phyloP scores from a whole-genome alignment of 2,329 filamentous ascomycete species.

The Emmonsia crescens region DNA sequence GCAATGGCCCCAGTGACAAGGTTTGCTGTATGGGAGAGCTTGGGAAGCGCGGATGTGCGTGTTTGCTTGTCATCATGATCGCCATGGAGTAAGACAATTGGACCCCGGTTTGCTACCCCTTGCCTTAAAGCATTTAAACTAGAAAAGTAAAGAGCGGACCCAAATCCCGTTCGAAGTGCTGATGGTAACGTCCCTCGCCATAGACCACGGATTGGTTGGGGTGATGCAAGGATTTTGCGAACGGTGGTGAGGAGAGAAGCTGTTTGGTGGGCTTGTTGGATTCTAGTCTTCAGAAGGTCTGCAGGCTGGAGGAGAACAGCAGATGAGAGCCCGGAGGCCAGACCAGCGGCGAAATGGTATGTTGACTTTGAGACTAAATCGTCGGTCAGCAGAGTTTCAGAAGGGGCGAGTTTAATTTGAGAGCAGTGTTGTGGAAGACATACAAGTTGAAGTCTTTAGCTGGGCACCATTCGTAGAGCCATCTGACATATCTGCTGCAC shows the following conservation, averaged over 20 bases:
- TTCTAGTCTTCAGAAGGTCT: conserved; percentile 90
- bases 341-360: conserved; percentile 81
- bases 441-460: conserved; percentile 8
- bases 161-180: conserved; percentile 84
- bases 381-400: neutral
- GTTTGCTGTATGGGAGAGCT: conserved; percentile 74
- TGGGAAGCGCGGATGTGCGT: conserved; percentile 63
- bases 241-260: conserved; percentile 59
- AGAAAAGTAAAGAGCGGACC: conserved; percentile 89
- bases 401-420: neutral
- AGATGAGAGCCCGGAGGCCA: conserved; percentile 76
- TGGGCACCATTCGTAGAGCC: conserved; percentile 7
- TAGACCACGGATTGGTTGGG: conserved; percentile 58
- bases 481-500: conserved; percentile 9
- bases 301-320: conserved; percentile 88
- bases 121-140: conserved; percentile 75
- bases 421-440: neutral
- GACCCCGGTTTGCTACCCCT: conserved; percentile 40
- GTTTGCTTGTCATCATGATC: conserved; percentile 16
- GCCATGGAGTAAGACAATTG: conserved; percentile 29
- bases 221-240: conserved; percentile 55
- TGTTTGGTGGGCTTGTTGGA: conserved; percentile 68
- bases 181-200: conserved; percentile 92
- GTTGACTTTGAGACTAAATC: conserved; percentile 33
- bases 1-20: conserved; percentile 74